Conservation (phyloP, 2,329 filamentous ascomycete genomes). For the Colletotrichum horii region DNA sequence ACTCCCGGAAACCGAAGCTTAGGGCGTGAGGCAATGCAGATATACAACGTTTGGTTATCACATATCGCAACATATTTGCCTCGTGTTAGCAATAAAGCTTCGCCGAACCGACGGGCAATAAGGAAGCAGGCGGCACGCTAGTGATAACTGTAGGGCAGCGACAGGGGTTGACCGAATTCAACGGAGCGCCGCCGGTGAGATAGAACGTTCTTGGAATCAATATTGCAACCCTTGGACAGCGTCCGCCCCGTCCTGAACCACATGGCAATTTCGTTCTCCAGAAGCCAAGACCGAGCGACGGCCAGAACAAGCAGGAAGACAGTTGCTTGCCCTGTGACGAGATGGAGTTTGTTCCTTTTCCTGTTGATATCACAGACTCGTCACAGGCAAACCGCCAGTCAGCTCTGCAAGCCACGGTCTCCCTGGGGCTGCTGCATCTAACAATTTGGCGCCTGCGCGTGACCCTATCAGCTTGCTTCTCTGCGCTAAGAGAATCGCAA, state of each 20-base stretch:
- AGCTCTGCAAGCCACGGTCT: neutral
- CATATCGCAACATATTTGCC: neutral
- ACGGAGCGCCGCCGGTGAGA: constrained; percentile 2
- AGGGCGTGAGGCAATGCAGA: neutral
- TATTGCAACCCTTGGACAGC: constrained; percentile 10
- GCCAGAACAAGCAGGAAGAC: neutral
- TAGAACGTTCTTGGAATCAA: constrained; percentile 21
- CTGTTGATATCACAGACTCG: neutral
- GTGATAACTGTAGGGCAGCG: neutral
- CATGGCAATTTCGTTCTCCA: constrained; percentile 18
- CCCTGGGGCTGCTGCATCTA: neutral
- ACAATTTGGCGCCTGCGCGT: neutral
- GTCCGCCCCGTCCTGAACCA: constrained; percentile 8
- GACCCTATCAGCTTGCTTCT: neutral
- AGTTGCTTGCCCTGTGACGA: neutral
- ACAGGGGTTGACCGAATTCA: neutral
- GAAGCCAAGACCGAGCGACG: neutral
- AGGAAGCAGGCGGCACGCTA: neutral
- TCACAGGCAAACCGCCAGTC: neutral
- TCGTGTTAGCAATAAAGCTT: neutral
- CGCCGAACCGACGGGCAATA: neutral
- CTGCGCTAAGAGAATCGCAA: neutral
- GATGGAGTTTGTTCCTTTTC: neutral
- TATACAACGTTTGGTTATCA: neutral
- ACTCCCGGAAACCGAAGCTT: neutral